phyloP scores from a whole-genome alignment of 2,329 filamentous ascomycete species.

The Pseudocercospora musae region DNA sequence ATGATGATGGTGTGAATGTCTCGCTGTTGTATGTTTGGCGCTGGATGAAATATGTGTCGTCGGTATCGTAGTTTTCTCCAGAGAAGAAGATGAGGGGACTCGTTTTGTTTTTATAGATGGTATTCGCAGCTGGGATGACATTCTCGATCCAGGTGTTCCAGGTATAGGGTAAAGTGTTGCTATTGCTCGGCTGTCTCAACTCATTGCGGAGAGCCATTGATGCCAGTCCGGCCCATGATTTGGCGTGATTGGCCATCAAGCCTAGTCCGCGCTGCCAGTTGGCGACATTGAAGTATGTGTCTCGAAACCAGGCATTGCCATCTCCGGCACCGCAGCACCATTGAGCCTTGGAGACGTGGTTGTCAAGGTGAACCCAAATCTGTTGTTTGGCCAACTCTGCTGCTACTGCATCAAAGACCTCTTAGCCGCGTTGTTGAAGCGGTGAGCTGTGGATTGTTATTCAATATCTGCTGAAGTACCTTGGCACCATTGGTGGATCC shows the following conservation, averaged over 20 bases:
- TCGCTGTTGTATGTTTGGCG: constrained; percentile 38
- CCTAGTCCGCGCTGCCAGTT: constrained; percentile 60
- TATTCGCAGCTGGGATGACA: constrained; percentile 48
- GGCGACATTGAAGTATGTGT: constrained; percentile 54
- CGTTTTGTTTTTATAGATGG: constrained; percentile 52
- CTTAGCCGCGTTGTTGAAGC: constrained; percentile 46
- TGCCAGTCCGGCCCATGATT: constrained; percentile 46
- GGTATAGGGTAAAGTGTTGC: constrained; percentile 33
- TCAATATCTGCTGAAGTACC: constrained; percentile 53
- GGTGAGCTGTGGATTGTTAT: constrained; percentile 57
- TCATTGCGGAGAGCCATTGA: constrained; percentile 57
- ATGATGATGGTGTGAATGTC: constrained; percentile 49
- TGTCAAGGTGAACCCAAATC: constrained; percentile 60
- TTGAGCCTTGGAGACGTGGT: constrained; percentile 56
- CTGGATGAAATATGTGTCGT: constrained; percentile 46
- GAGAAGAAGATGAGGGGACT: constrained; percentile 57
- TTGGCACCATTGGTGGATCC: constrained; percentile 53
- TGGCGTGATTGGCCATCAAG: constrained; percentile 57
- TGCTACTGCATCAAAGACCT: constrained; percentile 53
- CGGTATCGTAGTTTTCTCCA: constrained; percentile 57
- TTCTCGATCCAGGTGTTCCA: constrained; percentile 42
- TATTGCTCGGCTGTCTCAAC: constrained; percentile 42
- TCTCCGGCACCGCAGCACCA: constrained; percentile 56
- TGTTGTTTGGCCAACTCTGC: constrained; percentile 50
- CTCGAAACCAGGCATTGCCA: constrained; percentile 49